Base-by-base conservation (phyloP, 257 asterid species). In the Dorcoceras hygrometricum region DNA sequence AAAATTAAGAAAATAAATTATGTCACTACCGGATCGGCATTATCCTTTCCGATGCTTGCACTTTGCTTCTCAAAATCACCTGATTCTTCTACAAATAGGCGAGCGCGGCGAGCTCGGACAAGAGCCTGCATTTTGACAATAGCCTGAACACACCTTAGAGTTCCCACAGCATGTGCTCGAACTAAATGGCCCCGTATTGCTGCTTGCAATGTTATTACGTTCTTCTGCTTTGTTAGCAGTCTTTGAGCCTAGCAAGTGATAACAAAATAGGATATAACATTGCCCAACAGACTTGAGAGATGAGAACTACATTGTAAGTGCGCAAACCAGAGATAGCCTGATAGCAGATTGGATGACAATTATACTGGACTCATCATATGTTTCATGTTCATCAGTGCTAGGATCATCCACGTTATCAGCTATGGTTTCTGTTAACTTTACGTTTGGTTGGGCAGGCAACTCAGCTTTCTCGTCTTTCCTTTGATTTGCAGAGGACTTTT, bases 181-280 rank as follows among this genome's bases (percentile, higher is more conserved):
- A 88, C 99, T 66, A 90, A 74, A 67, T 87, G 96, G 63, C 99
- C 99, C 67, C 99, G 89, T 16, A 94, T 84, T 73, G 80, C 95
- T 75, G 99, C 96, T 94, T 94, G 99, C 80, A 94, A 80, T 69
- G 79, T 90, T 31, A 86, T 75, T 72, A 79, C 20, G 64, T 66
- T 81, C 74, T 89, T 82, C 70, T 85, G 86, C 86, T 83, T 83
- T 83, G 82, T 36, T 62, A 86, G 62, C 57, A 26, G 73, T 64
- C 65, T 80, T 67, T 65, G 93, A 74, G 99, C 96, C 99, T 94
- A 88, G 74, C 20, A 66, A 71, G 22, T 69, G 25, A 55, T 31
- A 54, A 56, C 66, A 63, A 62, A 72, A 46, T 58, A 69, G 26
- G 61, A 58, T 29, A 69, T 48, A 72, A 43, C 19, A 29, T 66